Conservation (phyloP, 1,139 yeast species). For the Spathaspora jeffriesii region DNA sequence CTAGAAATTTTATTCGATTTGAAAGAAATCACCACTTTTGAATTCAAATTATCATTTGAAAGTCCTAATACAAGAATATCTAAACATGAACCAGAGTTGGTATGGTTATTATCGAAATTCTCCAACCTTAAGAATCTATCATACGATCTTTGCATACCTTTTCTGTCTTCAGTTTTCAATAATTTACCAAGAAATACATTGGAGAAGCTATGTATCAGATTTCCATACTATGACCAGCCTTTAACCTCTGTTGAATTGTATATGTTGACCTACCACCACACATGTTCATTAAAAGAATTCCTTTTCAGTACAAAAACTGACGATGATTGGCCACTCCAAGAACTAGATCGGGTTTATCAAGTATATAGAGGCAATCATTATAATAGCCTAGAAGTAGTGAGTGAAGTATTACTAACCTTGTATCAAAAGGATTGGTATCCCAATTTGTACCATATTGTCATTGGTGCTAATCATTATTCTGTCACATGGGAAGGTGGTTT, state of each 20-base stretch:
- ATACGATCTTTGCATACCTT: not conserved
- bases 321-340: not conserved
- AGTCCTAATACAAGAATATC: too few relatives aligned
- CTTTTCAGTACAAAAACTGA: not conserved
- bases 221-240: not conserved
- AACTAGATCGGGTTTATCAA: not conserved
- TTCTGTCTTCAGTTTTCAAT: not conserved
- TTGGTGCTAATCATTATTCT: not conserved
- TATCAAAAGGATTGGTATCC: not conserved
- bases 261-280: not conserved
- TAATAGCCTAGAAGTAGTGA: not conserved
- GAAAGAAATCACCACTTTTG: not conserved
- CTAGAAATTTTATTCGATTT: not conserved
- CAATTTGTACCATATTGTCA: not conserved
- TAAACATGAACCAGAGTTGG: not conserved
- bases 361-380: not conserved
- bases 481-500: not conserved
- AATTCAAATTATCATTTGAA: not conserved
- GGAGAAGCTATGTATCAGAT: not conserved
- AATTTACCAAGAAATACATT: not conserved
- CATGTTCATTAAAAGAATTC: not conserved
- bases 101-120: not conserved
- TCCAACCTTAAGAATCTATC: not conserved
- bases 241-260: not conserved
- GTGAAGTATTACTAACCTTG: not conserved